Evolutionary conservation across 2,329 filamentous ascomycete genomes (phyloP).

Genomic region (Colletotrichum cordylinicola): DNA sequence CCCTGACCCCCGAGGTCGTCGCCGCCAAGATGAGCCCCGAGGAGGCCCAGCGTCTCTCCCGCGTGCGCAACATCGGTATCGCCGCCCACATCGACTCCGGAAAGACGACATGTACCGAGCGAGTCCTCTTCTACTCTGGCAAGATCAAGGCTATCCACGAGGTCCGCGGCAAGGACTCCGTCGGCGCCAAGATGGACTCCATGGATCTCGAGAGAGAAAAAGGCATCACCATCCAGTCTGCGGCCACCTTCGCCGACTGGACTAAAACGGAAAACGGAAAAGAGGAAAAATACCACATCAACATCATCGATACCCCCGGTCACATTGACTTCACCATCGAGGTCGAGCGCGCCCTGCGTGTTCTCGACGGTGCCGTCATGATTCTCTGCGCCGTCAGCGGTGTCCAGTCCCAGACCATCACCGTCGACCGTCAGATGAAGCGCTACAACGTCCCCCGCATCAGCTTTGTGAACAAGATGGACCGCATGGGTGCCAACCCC

Average conservation of each 20-base stretch:
- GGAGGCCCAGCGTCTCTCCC: conserved; percentile 78
- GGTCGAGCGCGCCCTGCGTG: conserved; percentile 92
- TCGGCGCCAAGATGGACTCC: conserved; percentile 99
- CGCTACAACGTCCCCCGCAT: conserved; percentile 95
- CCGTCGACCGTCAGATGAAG: conserved; percentile 98
- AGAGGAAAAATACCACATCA: conserved; percentile 94
- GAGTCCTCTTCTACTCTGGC: conserved; percentile 97
- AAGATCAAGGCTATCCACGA: conserved; percentile 98
- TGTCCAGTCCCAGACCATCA: conserved; percentile 97
- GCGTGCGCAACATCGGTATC: conserved; percentile 96
- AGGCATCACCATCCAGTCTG: conserved; percentile 98
- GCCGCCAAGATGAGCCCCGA: conserved; percentile 81
- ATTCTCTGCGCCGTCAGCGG: conserved; percentile 97
- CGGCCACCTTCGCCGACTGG: conserved; percentile 98
- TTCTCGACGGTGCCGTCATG: conserved; percentile 97
- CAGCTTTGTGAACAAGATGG: conserved; percentile 99
- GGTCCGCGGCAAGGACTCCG: conserved; percentile 90
- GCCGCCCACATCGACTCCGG: conserved; percentile 98
- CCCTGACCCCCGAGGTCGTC: conserved; percentile 64
- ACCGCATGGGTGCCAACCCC: conserved; percentile 96
- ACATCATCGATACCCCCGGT: conserved; percentile 97
- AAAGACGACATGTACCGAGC: conserved; percentile 95
- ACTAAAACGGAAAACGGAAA: conserved; percentile 82
- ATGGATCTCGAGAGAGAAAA: conserved; percentile 99
- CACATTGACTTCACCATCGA: conserved; percentile 99